Base-by-base conservation (phyloP, 2,329 filamentous ascomycete genomes). In the Aspergillus latus region DNA sequence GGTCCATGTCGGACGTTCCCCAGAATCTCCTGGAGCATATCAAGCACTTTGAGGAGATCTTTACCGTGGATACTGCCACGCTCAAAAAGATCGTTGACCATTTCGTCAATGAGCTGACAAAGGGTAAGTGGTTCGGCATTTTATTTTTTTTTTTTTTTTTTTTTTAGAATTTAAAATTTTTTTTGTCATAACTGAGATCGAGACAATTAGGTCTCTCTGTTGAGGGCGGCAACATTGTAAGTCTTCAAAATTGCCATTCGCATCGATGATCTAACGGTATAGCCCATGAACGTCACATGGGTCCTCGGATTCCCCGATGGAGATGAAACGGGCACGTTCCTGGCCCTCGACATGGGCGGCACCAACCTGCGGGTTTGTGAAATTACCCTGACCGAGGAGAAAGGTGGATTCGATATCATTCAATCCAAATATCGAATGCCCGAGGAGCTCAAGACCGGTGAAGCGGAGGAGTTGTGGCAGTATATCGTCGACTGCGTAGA, bases 221-320 rank as follows among this genome's bases (percentile, higher is more conserved):
- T 57, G 88, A 96, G 76, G 93, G 93, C 60, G 92, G 92, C 59
- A 95, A 88, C 73, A 97, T 99, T 75, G 91, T 96, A 75, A 82
- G 90, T 81, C 16, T 43, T 34, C 21, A 6, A 15, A 5, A 37
- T 10, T 15, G 21, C 32, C 13, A 47, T 21, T 8, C 15, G 30
- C 45, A 10, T 36, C 16, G 8, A 28, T n/a, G 39, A n/a, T 32
- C 55, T 57, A 37, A 57, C 16, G 15, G 16, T 21, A 29, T 65
- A 96, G 90, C 92, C 93, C 58, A 97, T 97, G 93, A 97, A 97
- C 78, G 89, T 93, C 57, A 96, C 92, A 54, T 97, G 93, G 93
- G 92, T 95, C 61, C 92, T 96, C 86, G 84, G 84, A 46, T 91
- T 91, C 74, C 93, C 93, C 21, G 88, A 88, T 70, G 93, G 93